Evolutionary conservation across 495 filamentous ascomycete genomes (phyloP).

Genomic region (Paragyromitra xinjiangensis): DNA sequence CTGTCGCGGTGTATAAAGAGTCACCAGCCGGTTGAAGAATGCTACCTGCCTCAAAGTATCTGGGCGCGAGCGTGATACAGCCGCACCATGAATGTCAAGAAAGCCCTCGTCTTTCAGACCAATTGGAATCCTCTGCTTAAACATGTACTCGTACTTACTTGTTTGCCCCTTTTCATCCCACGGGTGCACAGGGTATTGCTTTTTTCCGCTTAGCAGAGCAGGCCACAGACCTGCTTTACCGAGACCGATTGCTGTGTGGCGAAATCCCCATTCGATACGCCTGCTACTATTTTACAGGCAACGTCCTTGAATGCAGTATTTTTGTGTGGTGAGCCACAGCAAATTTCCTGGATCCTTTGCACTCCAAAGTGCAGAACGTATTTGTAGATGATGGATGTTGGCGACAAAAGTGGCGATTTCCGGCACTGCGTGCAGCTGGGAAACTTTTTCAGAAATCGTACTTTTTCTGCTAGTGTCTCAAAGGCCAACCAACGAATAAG

Average conservation of each 20-base stretch:
- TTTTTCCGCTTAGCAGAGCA: constrained; percentile 31
- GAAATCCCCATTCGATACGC: constrained; percentile 24
- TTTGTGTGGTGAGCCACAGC: not conserved
- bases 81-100: not conserved
- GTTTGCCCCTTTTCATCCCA: constrained; percentile 44
- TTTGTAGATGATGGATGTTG: constrained; percentile 5
- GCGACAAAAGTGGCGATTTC: constrained; percentile 27
- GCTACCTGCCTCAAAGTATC: not conserved
- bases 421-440: constrained; percentile 1
- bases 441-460: constrained; percentile 17
- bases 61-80: not conserved
- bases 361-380: constrained; percentile 5
- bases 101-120: constrained; percentile 13
- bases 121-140: not conserved
- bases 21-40: not conserved
- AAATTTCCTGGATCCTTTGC: not conserved
- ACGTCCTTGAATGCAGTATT: constrained; percentile 1
- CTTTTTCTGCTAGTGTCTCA: not conserved
- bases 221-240: constrained; percentile 1
- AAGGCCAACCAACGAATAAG: constrained; percentile 19
- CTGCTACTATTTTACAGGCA: constrained; percentile 18
- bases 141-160: constrained; percentile 14
- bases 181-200: constrained; percentile 32
- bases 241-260: constrained; percentile 31
- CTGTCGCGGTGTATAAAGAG: not conserved